Percentiles rank a stretch among this genome's conserved stretches.
These are phyloP conservation scores for Articulospora tetracladia DNA, from an alignment of 495 filamentous ascomycete species.

Conservation along the genomic window DNA sequence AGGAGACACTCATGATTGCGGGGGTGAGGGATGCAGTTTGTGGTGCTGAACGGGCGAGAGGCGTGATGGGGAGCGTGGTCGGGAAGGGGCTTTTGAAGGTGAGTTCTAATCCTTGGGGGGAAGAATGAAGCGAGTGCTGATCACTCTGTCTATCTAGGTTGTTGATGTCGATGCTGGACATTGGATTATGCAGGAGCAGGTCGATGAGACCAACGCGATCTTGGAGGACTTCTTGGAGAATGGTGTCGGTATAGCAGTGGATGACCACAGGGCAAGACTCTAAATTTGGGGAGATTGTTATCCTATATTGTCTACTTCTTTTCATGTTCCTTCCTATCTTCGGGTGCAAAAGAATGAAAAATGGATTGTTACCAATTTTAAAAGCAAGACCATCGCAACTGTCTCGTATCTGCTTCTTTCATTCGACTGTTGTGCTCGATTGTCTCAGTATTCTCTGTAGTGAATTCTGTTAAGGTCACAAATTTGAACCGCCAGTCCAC, in stretches of 20 bases:
- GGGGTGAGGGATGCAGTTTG: constrained; percentile 16
- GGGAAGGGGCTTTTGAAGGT: constrained; percentile 10
- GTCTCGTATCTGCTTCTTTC: too few relatives aligned
- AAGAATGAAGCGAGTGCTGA: neutral
- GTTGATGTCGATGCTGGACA: constrained; percentile 18
- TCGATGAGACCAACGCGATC: constrained; percentile 12
- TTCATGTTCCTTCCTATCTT: too few relatives aligned
- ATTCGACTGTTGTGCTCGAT: too few relatives aligned
- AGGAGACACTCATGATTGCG: constrained; percentile 16
- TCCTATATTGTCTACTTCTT: too few relatives aligned
- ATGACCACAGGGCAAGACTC: too few relatives aligned
- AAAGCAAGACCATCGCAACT: too few relatives aligned
- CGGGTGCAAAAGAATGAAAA: too few relatives aligned
- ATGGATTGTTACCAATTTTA: too few relatives aligned
- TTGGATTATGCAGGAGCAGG: constrained; percentile 22
- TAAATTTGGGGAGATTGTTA: too few relatives aligned
- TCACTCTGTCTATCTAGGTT: neutral
- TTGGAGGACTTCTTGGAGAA: constrained; percentile 17
- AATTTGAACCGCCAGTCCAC: too few relatives aligned
- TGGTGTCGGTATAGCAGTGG: neutral
- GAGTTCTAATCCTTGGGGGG: neutral
- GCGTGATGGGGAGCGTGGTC: constrained; percentile 1
- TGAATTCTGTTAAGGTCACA: too few relatives aligned
- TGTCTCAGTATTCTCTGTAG: too few relatives aligned
- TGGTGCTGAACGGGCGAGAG: neutral